Base-by-base conservation (phyloP, 805 yeast genomes). In the Hanseniaspora occidentalis region DNA sequence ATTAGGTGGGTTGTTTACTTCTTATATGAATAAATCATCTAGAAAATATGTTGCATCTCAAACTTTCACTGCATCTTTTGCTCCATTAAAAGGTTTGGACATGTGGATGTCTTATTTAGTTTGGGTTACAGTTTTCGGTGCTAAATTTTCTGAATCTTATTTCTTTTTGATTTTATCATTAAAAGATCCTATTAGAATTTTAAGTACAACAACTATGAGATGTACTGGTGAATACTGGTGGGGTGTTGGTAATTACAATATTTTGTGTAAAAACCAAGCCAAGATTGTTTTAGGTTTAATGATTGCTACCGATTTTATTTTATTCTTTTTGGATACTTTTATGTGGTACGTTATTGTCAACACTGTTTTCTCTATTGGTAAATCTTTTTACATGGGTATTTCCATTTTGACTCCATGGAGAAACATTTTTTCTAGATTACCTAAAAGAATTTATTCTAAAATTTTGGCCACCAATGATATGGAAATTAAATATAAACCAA, bases 371-470 rank as follows among this genome's bases (percentile, higher is more conserved):
- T 89, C 97, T 46, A 85, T 92, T 56, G 96, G 95, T 53, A 84
- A 95, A 61, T 92, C 98, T 13, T 92, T 92, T 75, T 92, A 89
- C 73, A 74, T 94, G 64, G 99, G 99, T 81, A 88, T 92, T 54
- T 92, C 99, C 36, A 89, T 92, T 50, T 77, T 88, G 71, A 92
- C 99, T 33, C 99, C 99, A 47, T 92, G 99, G 99, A 84, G 97
- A 77, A 92, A 94, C 63, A 88, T 92, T 53, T 92, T 89, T 72
- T 79, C 96, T 41, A 80, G 99, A 66, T 70, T 92, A 61, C 99
- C 99, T 61, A 92, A 92, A 79, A 85, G 99, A 78, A 85, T 92
- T 51, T 94, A 92, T 72, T 85, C 96, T 42, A 92, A 92, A 76
- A 80, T 92, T 50, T 75, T 92, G 66, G 97, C 97, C 36, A 92